Percentiles rank a stretch among this genome's conserved stretches.
Evolutionary conservation across 345 rosid species (phyloP).

Genomic region (Cardamine occulta): DNA sequence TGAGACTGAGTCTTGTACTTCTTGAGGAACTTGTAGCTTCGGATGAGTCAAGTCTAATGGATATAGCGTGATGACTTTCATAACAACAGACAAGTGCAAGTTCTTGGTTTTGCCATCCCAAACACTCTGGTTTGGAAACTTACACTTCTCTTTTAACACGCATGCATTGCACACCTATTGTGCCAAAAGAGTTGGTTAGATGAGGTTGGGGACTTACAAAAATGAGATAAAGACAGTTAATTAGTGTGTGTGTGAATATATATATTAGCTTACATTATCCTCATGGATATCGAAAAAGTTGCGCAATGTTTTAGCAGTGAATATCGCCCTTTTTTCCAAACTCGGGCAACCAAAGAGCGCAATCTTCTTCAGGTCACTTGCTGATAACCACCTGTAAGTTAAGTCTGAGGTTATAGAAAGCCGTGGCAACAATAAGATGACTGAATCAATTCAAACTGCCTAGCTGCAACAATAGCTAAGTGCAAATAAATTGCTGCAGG

Average conservation of each 20-base stretch:
- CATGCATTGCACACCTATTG: slow-evolving; percentile 77
- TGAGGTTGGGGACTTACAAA: background rate
- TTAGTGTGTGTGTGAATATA: background rate
- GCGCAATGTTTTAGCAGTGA: slow-evolving; percentile 78
- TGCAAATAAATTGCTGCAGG: background rate
- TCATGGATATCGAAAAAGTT: slow-evolving; percentile 65
- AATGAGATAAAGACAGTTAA: slow-evolving; percentile 15
- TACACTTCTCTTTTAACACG: slow-evolving; percentile 60
- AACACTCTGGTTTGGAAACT: slow-evolving; percentile 59
- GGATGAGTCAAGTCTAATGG: slow-evolving; percentile 59
- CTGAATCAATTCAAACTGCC: background rate
- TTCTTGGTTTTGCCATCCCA: slow-evolving; percentile 50
- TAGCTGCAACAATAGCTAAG: slow-evolving; percentile 3
- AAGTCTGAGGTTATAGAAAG: slow-evolving; percentile 30
- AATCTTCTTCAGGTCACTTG: slow-evolving; percentile 65
- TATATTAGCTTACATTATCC: slow-evolving; percentile 54
- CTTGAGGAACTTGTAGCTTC: slow-evolving; percentile 55
- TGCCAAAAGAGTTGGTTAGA: slow-evolving; percentile 24
- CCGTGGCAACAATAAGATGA: slow-evolving; percentile 7
- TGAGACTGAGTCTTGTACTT: slow-evolving; percentile 57
- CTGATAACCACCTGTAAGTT: slow-evolving; percentile 75
- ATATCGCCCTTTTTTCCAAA: slow-evolving; percentile 49
- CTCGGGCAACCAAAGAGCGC: slow-evolving; percentile 80
- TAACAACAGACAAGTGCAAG: slow-evolving; percentile 56
- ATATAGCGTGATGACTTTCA: slow-evolving; percentile 65